A percentile compares a stretch with the other conserved stretches of the same genome.
These are phyloP conservation scores for Termitomyces sp. DNA, from an alignment of 768 basidiomycete species.

Conservation along the genomic window DNA sequence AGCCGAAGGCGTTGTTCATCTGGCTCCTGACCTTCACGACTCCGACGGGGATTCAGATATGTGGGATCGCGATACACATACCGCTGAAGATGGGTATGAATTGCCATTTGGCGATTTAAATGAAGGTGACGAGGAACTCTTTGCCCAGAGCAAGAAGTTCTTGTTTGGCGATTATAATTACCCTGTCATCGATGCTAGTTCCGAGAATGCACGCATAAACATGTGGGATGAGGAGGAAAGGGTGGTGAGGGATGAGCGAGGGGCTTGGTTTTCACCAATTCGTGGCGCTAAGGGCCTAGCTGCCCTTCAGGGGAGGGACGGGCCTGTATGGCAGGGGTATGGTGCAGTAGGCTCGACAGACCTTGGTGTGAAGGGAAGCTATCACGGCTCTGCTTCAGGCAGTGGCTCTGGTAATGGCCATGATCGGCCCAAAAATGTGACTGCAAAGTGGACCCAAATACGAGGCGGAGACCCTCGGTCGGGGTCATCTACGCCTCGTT, in stretches of 20 bases:
- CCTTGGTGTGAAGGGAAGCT: neutral
- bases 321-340: slow-evolving; percentile 53
- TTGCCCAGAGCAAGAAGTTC: slow-evolving; percentile 70
- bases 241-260: slow-evolving; percentile 71
- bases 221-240: slow-evolving; percentile 89
- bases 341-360: slow-evolving; percentile 47
- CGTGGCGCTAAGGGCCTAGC: slow-evolving; percentile 43
- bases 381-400: neutral
- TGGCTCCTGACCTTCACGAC: slow-evolving; percentile 53
- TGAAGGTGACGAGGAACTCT: slow-evolving; percentile 74
- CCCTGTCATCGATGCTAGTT: slow-evolving; percentile 85
- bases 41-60: slow-evolving; percentile 39
- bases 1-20: slow-evolving; percentile 62
- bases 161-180: slow-evolving; percentile 92
- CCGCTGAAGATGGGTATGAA: slow-evolving; percentile 46
- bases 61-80: slow-evolving; percentile 29
- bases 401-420: slow-evolving; percentile 42
- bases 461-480: slow-evolving; percentile 20
- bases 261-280: slow-evolving; percentile 69
- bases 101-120: slow-evolving; percentile 71
- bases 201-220: slow-evolving; percentile 59
- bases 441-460: slow-evolving; percentile 42
- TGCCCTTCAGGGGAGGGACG: slow-evolving; percentile 35
- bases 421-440: slow-evolving; percentile 40
- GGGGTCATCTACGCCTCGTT: slow-evolving; percentile 17